Evolutionary conservation across 2,329 filamentous ascomycete species (phyloP).

Genomic region (Colletotrichum melonis): DNA sequence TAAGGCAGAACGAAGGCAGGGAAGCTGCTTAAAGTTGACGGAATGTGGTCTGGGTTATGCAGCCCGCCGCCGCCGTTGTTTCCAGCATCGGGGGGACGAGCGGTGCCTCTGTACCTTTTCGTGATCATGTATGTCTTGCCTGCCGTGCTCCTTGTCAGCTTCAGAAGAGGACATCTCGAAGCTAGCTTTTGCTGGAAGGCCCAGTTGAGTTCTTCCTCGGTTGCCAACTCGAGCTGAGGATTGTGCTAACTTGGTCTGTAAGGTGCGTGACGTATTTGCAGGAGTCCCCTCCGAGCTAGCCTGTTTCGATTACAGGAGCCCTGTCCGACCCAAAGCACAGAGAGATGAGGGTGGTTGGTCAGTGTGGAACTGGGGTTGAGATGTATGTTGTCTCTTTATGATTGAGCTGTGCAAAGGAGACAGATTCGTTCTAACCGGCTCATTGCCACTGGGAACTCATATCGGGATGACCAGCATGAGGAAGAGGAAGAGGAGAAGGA

Average conservation of each 20-base stretch:
- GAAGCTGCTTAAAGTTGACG: conserved; percentile 8
- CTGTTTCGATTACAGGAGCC: conserved; percentile 28
- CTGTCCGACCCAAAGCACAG: not conserved
- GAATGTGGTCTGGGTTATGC: conserved; percentile 17
- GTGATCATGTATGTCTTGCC: not conserved
- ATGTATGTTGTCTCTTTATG: not conserved
- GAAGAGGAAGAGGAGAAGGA: not conserved
- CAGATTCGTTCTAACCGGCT: not conserved
- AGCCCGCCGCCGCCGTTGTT: conserved; percentile 15
- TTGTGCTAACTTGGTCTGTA: conserved; percentile 11
- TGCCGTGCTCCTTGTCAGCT: not conserved
- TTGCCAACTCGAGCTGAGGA: not conserved
- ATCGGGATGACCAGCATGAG: not conserved
- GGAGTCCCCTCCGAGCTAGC: conserved; percentile 16
- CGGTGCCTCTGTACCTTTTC: not conserved
- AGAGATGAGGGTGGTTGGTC: not conserved
- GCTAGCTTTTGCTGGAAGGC: not conserved
- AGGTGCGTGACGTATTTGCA: conserved; percentile 31
- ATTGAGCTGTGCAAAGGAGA: not conserved
- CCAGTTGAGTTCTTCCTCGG: not conserved
- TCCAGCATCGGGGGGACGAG: conserved; percentile 2
- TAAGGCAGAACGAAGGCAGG: not conserved
- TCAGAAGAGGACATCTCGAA: not conserved
- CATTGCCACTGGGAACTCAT: not conserved
- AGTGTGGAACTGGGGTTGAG: not conserved